Conservation (phyloP, 2,329 filamentous ascomycete species). For the Dactylellina haptotyla region DNA sequence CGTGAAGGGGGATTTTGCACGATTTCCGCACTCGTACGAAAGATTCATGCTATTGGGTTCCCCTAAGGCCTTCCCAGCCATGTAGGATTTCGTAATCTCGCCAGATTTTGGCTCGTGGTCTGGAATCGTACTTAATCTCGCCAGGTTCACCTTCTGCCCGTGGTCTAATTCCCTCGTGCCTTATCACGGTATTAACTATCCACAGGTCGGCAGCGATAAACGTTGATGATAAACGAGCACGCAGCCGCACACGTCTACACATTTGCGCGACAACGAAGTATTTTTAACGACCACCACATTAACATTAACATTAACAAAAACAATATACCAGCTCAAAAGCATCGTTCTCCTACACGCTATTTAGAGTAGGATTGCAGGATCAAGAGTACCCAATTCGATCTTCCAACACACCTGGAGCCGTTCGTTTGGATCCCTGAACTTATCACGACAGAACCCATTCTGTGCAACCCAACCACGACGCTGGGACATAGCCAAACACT, state of each 20-base stretch:
- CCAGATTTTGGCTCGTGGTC: background rate
- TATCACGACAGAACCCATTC: background rate
- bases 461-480: background rate
- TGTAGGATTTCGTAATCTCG: too few species aligned
- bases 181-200: background rate
- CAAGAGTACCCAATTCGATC: background rate
- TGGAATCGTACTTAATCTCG: background rate
- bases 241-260: too few species aligned
- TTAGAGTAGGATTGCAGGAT: too few species aligned
- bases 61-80: background rate
- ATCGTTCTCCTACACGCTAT: too few species aligned
- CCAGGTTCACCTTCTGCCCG: background rate
- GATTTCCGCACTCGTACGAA: constrained; percentile 15
- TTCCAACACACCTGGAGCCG: background rate
- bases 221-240: too few species aligned
- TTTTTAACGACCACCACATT: too few species aligned
- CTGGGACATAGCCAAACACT: constrained; percentile 5
- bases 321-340: too few species aligned
- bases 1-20: background rate
- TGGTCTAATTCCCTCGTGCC: background rate
- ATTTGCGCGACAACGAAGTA: too few species aligned
- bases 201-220: too few species aligned
- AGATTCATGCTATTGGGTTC: background rate
- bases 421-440: background rate
- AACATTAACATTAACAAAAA: too few species aligned